A percentile compares a stretch with the other conserved stretches of the same genome.
Evolutionary conservation across 1,284 basidiomycete species (phyloP).

Genomic region (Trichosporon ovoides): DNA sequence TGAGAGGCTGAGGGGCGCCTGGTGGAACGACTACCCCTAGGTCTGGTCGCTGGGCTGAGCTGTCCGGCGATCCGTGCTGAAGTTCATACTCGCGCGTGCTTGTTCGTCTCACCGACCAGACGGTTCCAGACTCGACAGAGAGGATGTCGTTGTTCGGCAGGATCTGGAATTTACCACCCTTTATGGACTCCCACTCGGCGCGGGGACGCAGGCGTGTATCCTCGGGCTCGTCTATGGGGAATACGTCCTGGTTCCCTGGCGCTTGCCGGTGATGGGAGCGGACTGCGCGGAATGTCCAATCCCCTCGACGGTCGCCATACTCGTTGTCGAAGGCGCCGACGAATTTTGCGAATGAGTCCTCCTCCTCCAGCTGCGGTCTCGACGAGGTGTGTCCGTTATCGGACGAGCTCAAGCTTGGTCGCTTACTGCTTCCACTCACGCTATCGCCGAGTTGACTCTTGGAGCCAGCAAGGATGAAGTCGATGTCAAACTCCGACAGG

Average conservation of each 20-base stretch:
- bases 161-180: constrained; percentile 43
- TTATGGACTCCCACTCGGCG: constrained; percentile 42
- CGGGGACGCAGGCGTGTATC: constrained; percentile 15
- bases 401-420: background rate
- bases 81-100: constrained; percentile 42
- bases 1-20: constrained; percentile 9
- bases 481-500: constrained; percentile 51
- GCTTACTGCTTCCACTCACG: constrained; percentile 3
- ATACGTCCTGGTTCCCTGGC: background rate
- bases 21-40: background rate
- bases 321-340: constrained; percentile 51
- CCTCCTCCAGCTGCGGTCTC: constrained; percentile 32
- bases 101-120: constrained; percentile 34
- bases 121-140: constrained; percentile 31
- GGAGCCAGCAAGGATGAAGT: constrained; percentile 50
- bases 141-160: constrained; percentile 39
- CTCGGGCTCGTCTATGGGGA: constrained; percentile 4
- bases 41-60: background rate
- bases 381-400: background rate
- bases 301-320: constrained; percentile 48
- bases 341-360: constrained; percentile 50
- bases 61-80: constrained; percentile 23
- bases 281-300: constrained; percentile 48
- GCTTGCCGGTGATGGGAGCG: background rate
- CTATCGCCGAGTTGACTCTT: constrained; percentile 37